These are phyloP conservation scores for Xerocomellus intermedius DNA, from an alignment of 768 basidiomycete genomes.

Conservation along the genomic window DNA sequence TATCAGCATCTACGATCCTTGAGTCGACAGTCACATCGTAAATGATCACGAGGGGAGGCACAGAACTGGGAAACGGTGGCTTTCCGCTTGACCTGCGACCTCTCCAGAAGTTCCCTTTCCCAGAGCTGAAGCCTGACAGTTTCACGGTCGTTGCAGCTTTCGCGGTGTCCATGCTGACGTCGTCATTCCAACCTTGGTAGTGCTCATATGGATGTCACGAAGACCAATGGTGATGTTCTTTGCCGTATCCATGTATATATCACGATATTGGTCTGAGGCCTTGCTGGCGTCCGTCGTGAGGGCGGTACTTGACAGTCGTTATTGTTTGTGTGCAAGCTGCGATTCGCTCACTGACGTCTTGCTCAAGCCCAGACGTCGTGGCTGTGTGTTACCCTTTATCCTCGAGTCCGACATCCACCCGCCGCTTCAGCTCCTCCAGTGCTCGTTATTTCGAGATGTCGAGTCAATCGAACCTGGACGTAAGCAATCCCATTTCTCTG, in stretches of 20 bases:
- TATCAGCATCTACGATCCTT: conserved; percentile 66
- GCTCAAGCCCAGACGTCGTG: no score
- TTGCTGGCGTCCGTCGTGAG: conserved; percentile 16
- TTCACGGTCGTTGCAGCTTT: conserved; percentile 48
- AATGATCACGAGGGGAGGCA: conserved; percentile 38
- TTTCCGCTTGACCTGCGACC: conserved; percentile 87
- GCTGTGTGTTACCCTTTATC: conserved; percentile 13
- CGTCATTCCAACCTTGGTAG: conserved; percentile 54
- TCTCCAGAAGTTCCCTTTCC: conserved; percentile 85
- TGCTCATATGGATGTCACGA: conserved; percentile 61
- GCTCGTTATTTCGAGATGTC: conserved; percentile 35
- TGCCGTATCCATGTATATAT: conserved; percentile 80
- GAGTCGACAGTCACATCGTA: conserved; percentile 10
- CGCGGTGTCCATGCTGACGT: conserved; percentile 62
- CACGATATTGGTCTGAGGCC: conserved; percentile 36
- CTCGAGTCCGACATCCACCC: not conserved
- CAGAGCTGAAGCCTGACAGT: conserved; percentile 58
- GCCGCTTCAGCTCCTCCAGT: not conserved
- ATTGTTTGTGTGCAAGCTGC: not conserved
- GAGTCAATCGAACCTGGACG: conserved; percentile 47
- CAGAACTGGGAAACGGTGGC: conserved; percentile 98
- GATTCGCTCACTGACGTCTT: no score
- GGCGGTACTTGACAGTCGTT: not conserved
- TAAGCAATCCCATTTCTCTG: conserved; percentile 23
- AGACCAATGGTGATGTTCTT: conserved; percentile 51